Evolutionary conservation across 495 filamentous ascomycete genomes (phyloP).

Genomic region (Endocarpon pusillum): DNA sequence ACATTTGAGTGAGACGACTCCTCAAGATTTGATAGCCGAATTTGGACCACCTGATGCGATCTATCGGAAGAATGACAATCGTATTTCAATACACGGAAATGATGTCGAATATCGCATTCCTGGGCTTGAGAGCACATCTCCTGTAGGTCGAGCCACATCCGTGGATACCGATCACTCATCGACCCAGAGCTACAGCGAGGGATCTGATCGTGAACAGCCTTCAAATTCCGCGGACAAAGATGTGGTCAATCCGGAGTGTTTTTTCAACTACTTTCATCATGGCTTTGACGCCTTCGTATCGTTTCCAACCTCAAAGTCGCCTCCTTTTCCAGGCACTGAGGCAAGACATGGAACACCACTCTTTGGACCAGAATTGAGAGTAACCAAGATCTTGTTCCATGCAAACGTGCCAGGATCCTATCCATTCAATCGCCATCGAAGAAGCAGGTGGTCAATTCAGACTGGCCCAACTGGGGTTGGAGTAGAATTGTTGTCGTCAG

Average conservation of each 20-base stretch:
- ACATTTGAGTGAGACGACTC: conserved; percentile 60
- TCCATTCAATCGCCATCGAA: conserved; percentile 85
- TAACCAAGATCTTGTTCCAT: conserved; percentile 80
- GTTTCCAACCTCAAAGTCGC: conserved; percentile 47
- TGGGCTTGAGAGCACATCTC: conserved; percentile 24
- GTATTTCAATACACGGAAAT: conserved; percentile 67
- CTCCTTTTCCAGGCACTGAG: conserved; percentile 33
- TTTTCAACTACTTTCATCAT: conserved; percentile 92
- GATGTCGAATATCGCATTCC: conserved; percentile 24
- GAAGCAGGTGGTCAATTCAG: conserved; percentile 73
- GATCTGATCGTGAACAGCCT: conserved; percentile 47
- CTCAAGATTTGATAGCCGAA: conserved; percentile 77
- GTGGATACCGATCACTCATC: conserved; percentile 78
- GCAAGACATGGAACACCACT: too few relatives aligned
- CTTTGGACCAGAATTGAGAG: conserved; percentile 47
- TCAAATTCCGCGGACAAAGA: conserved; percentile 19
- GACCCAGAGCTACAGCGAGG: conserved; percentile 57
- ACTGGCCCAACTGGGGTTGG: conserved; percentile 16
- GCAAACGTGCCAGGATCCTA: conserved; percentile 91
- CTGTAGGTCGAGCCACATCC: conserved; percentile 35
- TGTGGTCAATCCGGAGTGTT: conserved; percentile 48
- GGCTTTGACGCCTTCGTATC: conserved; percentile 92
- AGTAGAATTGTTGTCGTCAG: conserved; percentile 38
- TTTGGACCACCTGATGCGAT: conserved; percentile 91
- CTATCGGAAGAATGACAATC: conserved; percentile 80